Evolutionary conservation across 495 filamentous ascomycete species (phyloP).

Genomic region (Penicillium fimorum): DNA sequence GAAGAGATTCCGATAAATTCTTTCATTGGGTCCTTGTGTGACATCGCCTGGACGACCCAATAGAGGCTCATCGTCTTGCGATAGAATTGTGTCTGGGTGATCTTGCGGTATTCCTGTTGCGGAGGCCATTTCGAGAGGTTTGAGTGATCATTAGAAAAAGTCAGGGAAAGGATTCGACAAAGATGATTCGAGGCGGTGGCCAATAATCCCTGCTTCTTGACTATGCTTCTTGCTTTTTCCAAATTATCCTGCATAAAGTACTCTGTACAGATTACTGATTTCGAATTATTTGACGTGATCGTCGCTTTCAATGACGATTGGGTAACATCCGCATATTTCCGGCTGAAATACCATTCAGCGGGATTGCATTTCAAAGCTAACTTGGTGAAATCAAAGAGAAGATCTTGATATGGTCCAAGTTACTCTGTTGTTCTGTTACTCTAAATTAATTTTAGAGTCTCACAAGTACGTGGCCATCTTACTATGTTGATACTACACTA

Average conservation of each 20-base stretch:
- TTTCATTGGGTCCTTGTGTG: conserved; percentile 59
- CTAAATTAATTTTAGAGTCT: not conserved
- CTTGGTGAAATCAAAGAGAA: not conserved
- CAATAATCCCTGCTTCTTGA: not conserved
- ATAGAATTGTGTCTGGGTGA: conserved; percentile 27
- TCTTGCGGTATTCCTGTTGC: conserved; percentile 45
- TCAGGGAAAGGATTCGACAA: not conserved
- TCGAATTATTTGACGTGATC: conserved; percentile 19
- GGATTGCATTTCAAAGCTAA: conserved; percentile 12
- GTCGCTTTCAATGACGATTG: conserved; percentile 15
- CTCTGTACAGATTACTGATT: not conserved
- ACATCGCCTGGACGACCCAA: conserved; percentile 73
- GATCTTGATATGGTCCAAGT: not conserved
- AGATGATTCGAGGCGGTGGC: not conserved
- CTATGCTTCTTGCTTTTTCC: not conserved
- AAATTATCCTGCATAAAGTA: not conserved
- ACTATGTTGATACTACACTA: not conserved
- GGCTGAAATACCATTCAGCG: conserved; percentile 9
- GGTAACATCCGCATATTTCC: not conserved
- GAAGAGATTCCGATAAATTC: conserved; percentile 68
- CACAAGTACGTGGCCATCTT: not conserved
- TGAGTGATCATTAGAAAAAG: not conserved
- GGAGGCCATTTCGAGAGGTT: not conserved
- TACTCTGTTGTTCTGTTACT: not conserved
- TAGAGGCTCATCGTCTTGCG: conserved; percentile 70